Base-by-base conservation (phyloP, 257 asterid genomes). In the Solanum pimpinellifolium region DNA sequence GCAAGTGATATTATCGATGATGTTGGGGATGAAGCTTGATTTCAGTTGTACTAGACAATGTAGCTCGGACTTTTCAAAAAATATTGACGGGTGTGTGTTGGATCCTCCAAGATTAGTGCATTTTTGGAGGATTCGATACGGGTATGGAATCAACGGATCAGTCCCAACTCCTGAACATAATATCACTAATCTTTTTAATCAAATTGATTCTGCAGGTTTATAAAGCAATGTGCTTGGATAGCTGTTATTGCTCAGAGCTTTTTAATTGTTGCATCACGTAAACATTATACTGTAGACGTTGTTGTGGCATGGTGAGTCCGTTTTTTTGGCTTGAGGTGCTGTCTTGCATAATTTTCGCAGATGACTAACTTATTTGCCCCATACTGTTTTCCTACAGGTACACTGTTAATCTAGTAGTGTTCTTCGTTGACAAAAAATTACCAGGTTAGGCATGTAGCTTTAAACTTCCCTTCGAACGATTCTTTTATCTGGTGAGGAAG, bases 221-320 rank as follows among this genome's bases (percentile, higher is more conserved):
- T 97, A 88, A 97, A 97, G 93, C 96, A 93, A 86, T 87, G 92
- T 76, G 98, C 98, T 21, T 97, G 99, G 99, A 76, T 97, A 68
- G 88, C 90, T 6, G 98, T 90, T 60, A 78, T 97, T 69, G 86
- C 91, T 80, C 99, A 97, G 89, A 97, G 99, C 92, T 90, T 97
- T 88, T 92, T 97, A 96, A 97, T 97, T 41, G 90, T 97, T 70
- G 99, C 99, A 60, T 96, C 99, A 4, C 98, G 97, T 16, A 97
- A 97, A 91, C 99, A 97, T 90, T 97, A 97, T 91, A 93, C 98
- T 2, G 99, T 97, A 29, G 99, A 97, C 87, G 94, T 97, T 7
- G 91, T 96, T 12, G 99, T 97, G 90, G 99, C 99, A 89, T 97
- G 99, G 99, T 96, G 93, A 91, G 62, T 81, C 12, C 20, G 9